A percentile compares a stretch with the other conserved stretches of the same genome.
These are phyloP conservation scores for Cercis canadensis DNA, from an alignment of 306 rosid genomes.

Conservation along the genomic window DNA sequence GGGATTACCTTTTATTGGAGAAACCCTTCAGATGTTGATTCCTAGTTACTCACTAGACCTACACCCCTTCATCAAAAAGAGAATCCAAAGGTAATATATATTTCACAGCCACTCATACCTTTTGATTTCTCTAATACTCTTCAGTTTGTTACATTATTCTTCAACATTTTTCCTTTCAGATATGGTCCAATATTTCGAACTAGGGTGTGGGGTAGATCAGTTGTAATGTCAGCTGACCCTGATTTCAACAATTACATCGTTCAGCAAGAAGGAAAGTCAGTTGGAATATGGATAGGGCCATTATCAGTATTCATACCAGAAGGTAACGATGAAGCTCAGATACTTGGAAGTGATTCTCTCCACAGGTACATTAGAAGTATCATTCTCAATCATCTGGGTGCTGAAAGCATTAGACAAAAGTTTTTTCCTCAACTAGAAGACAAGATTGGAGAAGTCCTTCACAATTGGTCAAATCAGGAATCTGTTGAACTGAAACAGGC, in stretches of 20 bases:
- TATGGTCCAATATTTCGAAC: conserved; percentile 53
- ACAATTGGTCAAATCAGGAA: conserved; percentile 40
- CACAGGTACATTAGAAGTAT: conserved; percentile 49
- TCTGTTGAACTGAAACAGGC: conserved; percentile 48
- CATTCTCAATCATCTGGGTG: conserved; percentile 47
- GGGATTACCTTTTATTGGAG: conserved; percentile 56
- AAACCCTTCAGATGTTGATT: conserved; percentile 35
- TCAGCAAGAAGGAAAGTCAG: no score
- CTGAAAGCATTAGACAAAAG: conserved; percentile 40
- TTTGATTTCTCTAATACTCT: no score
- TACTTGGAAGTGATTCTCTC: no score
- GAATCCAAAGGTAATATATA: conserved; percentile 39
- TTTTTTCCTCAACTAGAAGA: conserved; percentile 41
- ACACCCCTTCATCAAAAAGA: conserved; percentile 47
- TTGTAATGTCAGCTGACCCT: conserved; percentile 39
- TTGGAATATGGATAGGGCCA: no score
- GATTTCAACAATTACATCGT: no score
- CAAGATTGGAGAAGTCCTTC: conserved; percentile 24
- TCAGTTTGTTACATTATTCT: no score
- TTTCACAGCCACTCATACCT: no score
- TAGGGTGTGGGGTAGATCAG: conserved; percentile 37
- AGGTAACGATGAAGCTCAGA: no score
- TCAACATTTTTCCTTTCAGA: conserved; percentile 20
- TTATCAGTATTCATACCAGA: no score
- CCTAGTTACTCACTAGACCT: conserved; percentile 53